These are phyloP conservation scores for Coemansia sp. DNA, from an alignment of 192 early-diverging fungal species.

Conservation along the genomic window DNA sequence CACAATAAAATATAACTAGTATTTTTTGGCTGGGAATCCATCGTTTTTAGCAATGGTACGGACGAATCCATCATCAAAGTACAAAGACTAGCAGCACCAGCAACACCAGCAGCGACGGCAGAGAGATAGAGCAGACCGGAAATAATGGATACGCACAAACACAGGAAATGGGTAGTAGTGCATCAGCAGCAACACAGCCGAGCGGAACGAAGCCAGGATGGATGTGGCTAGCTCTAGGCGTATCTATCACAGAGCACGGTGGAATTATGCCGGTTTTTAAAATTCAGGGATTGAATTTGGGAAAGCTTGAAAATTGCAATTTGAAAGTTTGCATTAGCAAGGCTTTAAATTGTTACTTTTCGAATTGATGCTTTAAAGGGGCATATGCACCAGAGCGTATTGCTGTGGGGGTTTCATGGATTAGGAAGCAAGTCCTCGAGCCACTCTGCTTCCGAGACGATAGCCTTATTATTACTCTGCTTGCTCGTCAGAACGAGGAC, in stretches of 20 bases:
- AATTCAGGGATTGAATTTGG: not conserved
- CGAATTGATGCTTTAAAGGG: too few relatives aligned
- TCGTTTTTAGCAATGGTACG: slow-evolving; percentile 23
- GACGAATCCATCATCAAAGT: not conserved
- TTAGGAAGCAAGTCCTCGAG: too few relatives aligned
- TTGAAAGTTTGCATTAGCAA: too few relatives aligned
- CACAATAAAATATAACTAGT: slow-evolving; percentile 7
- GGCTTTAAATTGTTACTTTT: too few relatives aligned
- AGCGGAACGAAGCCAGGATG: too few relatives aligned
- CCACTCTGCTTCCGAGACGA: too few relatives aligned
- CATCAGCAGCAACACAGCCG: not conserved
- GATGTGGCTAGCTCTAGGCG: not conserved
- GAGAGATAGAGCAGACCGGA: not conserved
- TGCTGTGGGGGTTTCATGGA: too few relatives aligned
- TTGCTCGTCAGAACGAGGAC: too few relatives aligned
- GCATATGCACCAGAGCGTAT: too few relatives aligned
- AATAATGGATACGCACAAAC: slow-evolving; percentile 11
- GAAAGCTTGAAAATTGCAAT: not conserved
- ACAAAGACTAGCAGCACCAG: not conserved
- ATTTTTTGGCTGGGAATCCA: slow-evolving; percentile 27
- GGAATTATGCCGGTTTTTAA: not conserved
- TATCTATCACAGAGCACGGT: not conserved
- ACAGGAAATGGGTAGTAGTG: not conserved
- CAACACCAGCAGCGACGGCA: not conserved
- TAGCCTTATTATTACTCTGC: too few relatives aligned